phyloP scores from a whole-genome alignment of 225 moss, liverwort and hornwort species.

The Straminergon stramineum region DNA sequence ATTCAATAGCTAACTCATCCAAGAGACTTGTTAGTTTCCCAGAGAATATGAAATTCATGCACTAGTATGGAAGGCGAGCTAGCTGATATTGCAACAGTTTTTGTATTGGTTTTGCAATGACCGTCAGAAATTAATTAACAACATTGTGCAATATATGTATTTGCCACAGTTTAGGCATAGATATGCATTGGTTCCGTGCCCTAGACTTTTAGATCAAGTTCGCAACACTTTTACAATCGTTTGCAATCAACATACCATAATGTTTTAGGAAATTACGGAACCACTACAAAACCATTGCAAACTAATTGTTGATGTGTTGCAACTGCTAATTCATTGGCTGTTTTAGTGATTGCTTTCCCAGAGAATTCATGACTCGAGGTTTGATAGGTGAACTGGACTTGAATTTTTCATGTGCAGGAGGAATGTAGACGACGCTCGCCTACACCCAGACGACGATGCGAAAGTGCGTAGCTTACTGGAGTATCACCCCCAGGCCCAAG shows the following conservation, averaged over 20 bases:
- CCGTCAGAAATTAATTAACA: not conserved
- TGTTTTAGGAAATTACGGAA: not conserved
- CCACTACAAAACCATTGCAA: too few species aligned
- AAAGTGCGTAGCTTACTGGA: slow-evolving; percentile 37
- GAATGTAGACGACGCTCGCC: slow-evolving; percentile 7
- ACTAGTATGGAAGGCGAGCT: not conserved
- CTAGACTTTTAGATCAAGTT: not conserved
- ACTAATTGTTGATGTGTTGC: not conserved
- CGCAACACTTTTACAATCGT: not conserved
- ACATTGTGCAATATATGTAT: not conserved
- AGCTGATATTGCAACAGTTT: not conserved
- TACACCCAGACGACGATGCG: slow-evolving; percentile 17
- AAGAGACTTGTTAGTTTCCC: not conserved
- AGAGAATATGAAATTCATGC: not conserved
- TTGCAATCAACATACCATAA: not conserved
- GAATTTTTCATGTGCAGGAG: not conserved
- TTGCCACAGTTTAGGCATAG: not conserved
- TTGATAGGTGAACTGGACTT: not conserved
- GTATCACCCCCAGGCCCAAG: slow-evolving; percentile 45
- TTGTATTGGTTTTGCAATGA: not conserved
- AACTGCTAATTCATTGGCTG: not conserved
- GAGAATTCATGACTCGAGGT: not conserved
- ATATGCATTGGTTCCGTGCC: not conserved
- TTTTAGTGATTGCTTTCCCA: too few species aligned
- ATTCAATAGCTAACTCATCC: not conserved